phyloP scores from a whole-genome alignment of 176 grass and related monocot genomes.

The Leersia perrieri region DNA sequence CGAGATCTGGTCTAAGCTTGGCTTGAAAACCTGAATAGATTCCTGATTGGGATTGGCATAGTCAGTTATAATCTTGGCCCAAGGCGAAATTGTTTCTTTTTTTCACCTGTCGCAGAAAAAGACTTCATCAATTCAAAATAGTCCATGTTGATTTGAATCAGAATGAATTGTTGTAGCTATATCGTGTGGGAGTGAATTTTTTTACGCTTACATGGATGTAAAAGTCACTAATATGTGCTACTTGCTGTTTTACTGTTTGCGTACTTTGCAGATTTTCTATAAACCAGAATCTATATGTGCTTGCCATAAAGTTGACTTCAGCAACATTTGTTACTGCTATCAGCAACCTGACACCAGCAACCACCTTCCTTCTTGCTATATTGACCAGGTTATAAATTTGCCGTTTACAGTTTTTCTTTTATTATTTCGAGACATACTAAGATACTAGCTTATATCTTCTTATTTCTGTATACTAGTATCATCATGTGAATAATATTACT shows the following conservation, averaged over 20 bases:
- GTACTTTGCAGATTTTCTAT: constrained; percentile 32
- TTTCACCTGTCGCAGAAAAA: too few species aligned
- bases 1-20: too few species aligned
- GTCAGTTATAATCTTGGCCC: too few species aligned
- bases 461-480: background rate
- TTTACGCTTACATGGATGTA: background rate
- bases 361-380: constrained; percentile 48
- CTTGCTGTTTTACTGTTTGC: background rate
- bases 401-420: background rate
- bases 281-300: constrained; percentile 42
- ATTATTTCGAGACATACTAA: background rate
- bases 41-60: background rate
- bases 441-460: background rate
- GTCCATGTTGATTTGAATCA: too few species aligned
- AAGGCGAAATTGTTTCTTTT: too few species aligned
- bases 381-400: constrained; percentile 19
- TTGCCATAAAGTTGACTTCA: constrained; percentile 50
- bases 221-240: background rate
- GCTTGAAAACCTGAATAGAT: too few species aligned
- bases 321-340: constrained; percentile 46
- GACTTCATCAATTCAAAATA: too few species aligned
- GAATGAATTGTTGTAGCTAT: background rate
- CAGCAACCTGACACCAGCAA: constrained; percentile 44
- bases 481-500: background rate
- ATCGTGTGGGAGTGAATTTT: background rate